Percentiles rank a stretch among this genome's conserved stretches.
phyloP scores from a whole-genome alignment of 306 rosid species.

The Corylus avellana region DNA sequence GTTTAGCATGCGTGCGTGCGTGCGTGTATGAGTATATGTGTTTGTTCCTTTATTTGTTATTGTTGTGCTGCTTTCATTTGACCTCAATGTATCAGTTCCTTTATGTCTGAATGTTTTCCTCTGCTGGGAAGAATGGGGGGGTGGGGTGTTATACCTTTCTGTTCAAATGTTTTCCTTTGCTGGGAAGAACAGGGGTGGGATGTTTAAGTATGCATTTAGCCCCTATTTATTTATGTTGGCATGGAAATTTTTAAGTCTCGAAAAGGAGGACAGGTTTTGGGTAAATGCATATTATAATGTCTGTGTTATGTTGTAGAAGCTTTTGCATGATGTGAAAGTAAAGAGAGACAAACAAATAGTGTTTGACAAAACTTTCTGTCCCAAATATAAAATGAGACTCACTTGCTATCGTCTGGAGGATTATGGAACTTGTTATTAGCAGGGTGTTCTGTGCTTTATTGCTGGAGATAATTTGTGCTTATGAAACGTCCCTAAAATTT shows the following conservation, averaged over 20 bases:
- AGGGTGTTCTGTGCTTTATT: background rate
- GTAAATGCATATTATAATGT: background rate
- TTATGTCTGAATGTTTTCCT: background rate
- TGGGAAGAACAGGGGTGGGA: slow-evolving; percentile 5
- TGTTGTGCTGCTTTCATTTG: background rate
- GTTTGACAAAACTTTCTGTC: background rate
- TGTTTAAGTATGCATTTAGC: background rate
- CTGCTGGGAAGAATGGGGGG: background rate
- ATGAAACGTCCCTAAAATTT: background rate
- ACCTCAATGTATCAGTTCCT: background rate
- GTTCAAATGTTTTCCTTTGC: background rate
- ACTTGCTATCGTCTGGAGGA: background rate
- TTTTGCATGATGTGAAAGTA: slow-evolving; percentile 1
- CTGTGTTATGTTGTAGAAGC: background rate
- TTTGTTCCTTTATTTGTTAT: slow-evolving; percentile 5
- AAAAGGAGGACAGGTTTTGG: background rate
- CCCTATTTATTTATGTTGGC: background rate
- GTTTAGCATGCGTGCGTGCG: slow-evolving; percentile 13
- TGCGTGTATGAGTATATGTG: slow-evolving; percentile 6
- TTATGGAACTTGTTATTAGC: background rate
- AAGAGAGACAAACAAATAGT: background rate
- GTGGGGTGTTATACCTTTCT: background rate
- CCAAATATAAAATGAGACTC: background rate
- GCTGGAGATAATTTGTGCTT: background rate
- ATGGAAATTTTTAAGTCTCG: background rate